Base-by-base conservation (phyloP, 108 stramenopile species). In the Chaetoceros tenuissimus region DNA sequence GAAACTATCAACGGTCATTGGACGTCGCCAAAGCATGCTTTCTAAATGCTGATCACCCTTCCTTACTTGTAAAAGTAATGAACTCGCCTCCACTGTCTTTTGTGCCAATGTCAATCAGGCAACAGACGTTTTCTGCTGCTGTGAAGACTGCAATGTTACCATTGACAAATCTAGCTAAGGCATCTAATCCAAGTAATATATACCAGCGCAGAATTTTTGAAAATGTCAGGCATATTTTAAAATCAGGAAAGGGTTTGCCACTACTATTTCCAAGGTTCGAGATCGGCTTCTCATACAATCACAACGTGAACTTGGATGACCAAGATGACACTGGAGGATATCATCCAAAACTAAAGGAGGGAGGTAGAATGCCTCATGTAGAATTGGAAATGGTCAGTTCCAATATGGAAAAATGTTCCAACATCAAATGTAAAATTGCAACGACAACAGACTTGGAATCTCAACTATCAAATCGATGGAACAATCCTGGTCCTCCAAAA, bases 1-100 rank as follows among this genome's bases (percentile, higher is more conserved):
- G 86, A 34, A 96, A 96, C 63, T 92, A 92, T 60, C 52, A 81
- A 24, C 83, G 92, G 3, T 86, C 87, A 28, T 60, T 95, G 30
- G 57, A 67, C 19, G 72, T 87, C 23, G 87, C 82, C 66, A 77
- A 77, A 46, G 63, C 80, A 23, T 85, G 84, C 46, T 87, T 87
- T 54, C 57, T 94, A 48, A 68, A 89, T 51, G 79, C 84, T 19
- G 65, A 77, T 52, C 86, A 85, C 62, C 85, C 88, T 20, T 60
- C 63, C 0, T 23, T 84, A 28, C 59, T 84, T 8, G 66, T 75
- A n/a, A 22, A 59, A n/a, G 53, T 73, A 30, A 52, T 85, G 43
- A 51, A 68, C 31, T 56, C 67, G 1, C 66, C 77, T 1, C 62
- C 81, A 0, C 47, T 62, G 57, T 60, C 57, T 28, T 61, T 84